phyloP scores from a whole-genome alignment of 2,329 filamentous ascomycete species.

The Talaromyces sp. region DNA sequence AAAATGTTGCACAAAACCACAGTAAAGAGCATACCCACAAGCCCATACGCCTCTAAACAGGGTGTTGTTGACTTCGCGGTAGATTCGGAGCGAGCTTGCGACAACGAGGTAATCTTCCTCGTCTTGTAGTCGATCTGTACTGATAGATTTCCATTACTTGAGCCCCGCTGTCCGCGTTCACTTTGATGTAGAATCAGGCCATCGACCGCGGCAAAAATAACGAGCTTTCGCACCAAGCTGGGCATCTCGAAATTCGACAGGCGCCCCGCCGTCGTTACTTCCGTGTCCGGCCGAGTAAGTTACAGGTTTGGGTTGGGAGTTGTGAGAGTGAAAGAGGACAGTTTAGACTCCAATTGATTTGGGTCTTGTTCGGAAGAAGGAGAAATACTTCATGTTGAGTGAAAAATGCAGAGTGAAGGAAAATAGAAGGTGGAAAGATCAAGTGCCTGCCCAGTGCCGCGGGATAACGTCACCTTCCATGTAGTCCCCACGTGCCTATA shows the following conservation, averaged over 20 bases:
- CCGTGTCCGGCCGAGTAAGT: neutral
- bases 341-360: neutral
- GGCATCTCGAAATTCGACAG: conserved; percentile 56
- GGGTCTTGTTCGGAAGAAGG: neutral
- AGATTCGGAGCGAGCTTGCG: conserved; percentile 30
- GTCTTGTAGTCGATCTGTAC: conserved; percentile 69
- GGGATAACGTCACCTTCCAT: conserved; percentile 7
- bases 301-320: too few species aligned
- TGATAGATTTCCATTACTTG: conserved; percentile 37
- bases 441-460: neutral
- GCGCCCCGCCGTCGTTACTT: neutral
- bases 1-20: too few species aligned
- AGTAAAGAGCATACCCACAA: conserved; percentile 51
- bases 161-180: conserved; percentile 42
- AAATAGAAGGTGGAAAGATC: neutral
- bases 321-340: neutral
- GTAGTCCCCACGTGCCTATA: neutral
- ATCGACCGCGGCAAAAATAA: conserved; percentile 77
- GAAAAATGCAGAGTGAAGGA: neutral
- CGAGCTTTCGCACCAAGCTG: conserved; percentile 70
- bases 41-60: conserved; percentile 49
- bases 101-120: conserved; percentile 49
- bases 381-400: neutral
- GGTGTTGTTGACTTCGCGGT: conserved; percentile 29
- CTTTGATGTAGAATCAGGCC: conserved; percentile 75